phyloP scores from a whole-genome alignment of 148 eudicot species.

The Salicornia ramosissima region DNA sequence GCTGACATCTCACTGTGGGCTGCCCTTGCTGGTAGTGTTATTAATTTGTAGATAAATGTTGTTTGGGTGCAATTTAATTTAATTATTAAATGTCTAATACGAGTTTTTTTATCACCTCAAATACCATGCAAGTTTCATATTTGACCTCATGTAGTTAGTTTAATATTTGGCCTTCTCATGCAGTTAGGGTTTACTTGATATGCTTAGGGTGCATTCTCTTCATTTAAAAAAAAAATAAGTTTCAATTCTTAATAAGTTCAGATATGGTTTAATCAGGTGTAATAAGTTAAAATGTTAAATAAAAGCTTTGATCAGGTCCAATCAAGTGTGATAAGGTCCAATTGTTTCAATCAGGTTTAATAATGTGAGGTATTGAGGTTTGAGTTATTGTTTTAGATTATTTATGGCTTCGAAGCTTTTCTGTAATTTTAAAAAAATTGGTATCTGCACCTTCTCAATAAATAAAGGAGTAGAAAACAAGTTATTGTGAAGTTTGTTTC shows the following conservation, averaged over 20 bases:
- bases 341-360: too few species aligned
- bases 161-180: not conserved
- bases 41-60: not conserved
- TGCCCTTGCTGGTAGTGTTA: conserved; percentile 66
- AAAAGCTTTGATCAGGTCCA: too few species aligned
- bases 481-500: not conserved
- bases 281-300: too few species aligned
- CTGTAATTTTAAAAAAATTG: not conserved
- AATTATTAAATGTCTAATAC: not conserved
- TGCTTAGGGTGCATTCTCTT: too few species aligned
- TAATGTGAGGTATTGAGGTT: too few species aligned
- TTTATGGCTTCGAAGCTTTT: not conserved
- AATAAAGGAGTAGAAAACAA: not conserved
- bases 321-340: too few species aligned
- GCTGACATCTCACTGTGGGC: conserved; percentile 85
- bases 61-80: not conserved
- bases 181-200: not conserved
- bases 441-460: not conserved
- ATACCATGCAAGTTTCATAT: not conserved
- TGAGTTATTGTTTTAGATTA: not conserved
- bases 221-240: too few species aligned
- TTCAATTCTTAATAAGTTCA: too few species aligned
- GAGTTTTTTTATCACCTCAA: not conserved
- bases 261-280: too few species aligned
- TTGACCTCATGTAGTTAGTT: too few species aligned